Evolutionary conservation across 192 early-diverging fungal species (phyloP).

Genomic region (Coemansia sp.): DNA sequence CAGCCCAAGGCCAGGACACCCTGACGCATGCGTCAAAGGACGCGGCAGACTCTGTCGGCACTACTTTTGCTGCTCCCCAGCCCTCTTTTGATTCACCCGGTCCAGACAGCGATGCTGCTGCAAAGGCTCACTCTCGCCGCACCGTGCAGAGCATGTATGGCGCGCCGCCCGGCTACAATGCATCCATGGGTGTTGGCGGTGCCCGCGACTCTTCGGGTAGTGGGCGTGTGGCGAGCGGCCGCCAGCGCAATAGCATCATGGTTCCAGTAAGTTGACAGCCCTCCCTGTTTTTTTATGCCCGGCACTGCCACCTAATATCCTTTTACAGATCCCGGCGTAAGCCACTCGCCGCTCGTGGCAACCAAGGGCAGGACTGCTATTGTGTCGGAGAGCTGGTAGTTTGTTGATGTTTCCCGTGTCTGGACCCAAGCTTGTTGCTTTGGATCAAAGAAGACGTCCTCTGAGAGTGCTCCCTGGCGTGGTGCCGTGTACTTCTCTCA

Average conservation of each 20-base stretch:
- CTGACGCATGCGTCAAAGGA: conserved; percentile 12
- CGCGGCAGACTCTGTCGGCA: not conserved
- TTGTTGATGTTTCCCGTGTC: conserved; percentile 10
- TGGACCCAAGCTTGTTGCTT: not conserved
- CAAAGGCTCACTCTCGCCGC: conserved; percentile 32
- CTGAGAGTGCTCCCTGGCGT: too few species aligned
- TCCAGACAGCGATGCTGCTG: conserved; percentile 10
- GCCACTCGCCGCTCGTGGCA: not conserved
- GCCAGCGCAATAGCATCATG: conserved; percentile 56
- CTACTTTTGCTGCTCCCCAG: not conserved
- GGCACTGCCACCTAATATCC: conserved; percentile 1
- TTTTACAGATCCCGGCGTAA: not conserved
- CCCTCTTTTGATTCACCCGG: not conserved
- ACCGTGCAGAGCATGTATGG: conserved; percentile 54
- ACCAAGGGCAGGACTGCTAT: not conserved
- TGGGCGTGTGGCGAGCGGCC: conserved; percentile 46
- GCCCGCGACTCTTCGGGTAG: conserved; percentile 35
- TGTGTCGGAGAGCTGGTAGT: not conserved
- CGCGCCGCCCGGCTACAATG: conserved; percentile 51
- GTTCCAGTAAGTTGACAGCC: conserved; percentile 40
- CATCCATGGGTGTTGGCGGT: conserved; percentile 50
- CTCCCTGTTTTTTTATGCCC: not conserved
- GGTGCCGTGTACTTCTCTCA: not conserved
- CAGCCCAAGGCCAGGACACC: conserved; percentile 13
- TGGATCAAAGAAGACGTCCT: not conserved